Evolutionary conservation across 1,139 yeast genomes (phyloP).

Genomic region (Nakaseomyces delphensis): DNA sequence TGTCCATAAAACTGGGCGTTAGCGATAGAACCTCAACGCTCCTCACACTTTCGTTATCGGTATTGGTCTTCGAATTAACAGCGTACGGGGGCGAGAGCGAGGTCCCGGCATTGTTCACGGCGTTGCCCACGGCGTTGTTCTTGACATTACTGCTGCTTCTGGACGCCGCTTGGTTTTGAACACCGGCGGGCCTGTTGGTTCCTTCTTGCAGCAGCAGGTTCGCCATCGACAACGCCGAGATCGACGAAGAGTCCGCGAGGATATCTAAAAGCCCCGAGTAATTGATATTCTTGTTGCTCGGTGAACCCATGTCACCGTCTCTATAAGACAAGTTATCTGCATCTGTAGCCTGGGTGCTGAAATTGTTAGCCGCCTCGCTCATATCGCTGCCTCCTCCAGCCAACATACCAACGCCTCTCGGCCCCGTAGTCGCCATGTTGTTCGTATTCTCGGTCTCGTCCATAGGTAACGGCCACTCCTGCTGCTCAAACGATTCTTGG

Average conservation of each 20-base stretch:
- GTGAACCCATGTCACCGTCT: conserved; percentile 1
- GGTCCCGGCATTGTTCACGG: too few relatives aligned
- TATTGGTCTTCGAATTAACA: conserved; percentile 11
- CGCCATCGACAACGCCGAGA: conserved; percentile 19
- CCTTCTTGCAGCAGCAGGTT: conserved; percentile 18
- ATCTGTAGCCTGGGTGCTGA: conserved; percentile 2
- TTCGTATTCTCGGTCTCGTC: conserved; percentile 8
- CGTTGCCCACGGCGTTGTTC: conserved; percentile 3
- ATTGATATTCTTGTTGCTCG: conserved; percentile 5
- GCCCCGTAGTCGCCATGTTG: too few relatives aligned
- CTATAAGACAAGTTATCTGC: conserved; percentile 1
- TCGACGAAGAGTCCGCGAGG: conserved; percentile 28
- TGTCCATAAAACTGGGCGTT: conserved; percentile 35
- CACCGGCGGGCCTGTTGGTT: conserved; percentile 6
- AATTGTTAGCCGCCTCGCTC: conserved; percentile 1
- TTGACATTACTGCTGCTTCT: conserved; percentile 7
- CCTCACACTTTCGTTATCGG: conserved; percentile 21
- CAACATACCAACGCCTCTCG: not conserved
- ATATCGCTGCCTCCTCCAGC: not conserved
- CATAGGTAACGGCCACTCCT: conserved; percentile 17
- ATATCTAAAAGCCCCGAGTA: conserved; percentile 36
- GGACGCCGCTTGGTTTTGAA: conserved; percentile 4
- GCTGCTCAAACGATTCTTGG: conserved; percentile 11
- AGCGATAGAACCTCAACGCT: conserved; percentile 34
- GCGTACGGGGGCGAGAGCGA: conserved; percentile 7